phyloP scores from a whole-genome alignment of 805 yeast species.

The Starmerella ratchasimensis region DNA sequence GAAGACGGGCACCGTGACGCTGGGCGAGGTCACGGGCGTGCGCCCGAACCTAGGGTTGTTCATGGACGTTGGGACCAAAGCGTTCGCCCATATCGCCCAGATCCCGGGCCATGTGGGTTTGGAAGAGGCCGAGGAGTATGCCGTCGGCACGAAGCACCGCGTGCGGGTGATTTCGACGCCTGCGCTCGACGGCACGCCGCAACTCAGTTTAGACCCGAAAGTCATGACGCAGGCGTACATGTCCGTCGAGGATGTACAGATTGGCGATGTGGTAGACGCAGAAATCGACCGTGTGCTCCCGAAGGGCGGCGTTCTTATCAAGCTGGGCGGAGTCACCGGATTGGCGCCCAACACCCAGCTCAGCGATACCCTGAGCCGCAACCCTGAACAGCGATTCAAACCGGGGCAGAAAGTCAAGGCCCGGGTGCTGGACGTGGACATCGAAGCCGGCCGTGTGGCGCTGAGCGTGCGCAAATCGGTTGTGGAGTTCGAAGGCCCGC shows the following conservation, averaged over 20 bases:
- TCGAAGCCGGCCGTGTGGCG: slow-evolving; percentile 35
- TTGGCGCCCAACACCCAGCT: slow-evolving; percentile 61
- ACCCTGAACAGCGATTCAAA: slow-evolving; percentile 88
- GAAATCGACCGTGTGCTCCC: slow-evolving; percentile 45
- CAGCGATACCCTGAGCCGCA: slow-evolving; percentile 67
- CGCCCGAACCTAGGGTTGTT: slow-evolving; percentile 29
- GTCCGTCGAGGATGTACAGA: slow-evolving; percentile 55
- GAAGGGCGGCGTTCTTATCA: slow-evolving; percentile 54
- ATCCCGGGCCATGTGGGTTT: slow-evolving; percentile 23
- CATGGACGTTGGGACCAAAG: slow-evolving; percentile 27
- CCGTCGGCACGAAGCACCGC: slow-evolving; percentile 46
- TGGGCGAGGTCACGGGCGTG: slow-evolving; percentile 45
- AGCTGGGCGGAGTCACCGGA: slow-evolving; percentile 50
- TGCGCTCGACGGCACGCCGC: slow-evolving; percentile 48
- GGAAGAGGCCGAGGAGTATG: slow-evolving; percentile 18
- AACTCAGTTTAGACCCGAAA: slow-evolving; percentile 55
- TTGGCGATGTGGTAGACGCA: slow-evolving; percentile 52
- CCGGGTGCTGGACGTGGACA: slow-evolving; percentile 23
- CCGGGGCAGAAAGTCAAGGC: slow-evolving; percentile 70
- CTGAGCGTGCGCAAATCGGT: slow-evolving; percentile 76
- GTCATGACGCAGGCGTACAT: slow-evolving; percentile 53
- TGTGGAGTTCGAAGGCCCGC: slow-evolving; percentile 37
- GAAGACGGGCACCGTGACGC: slow-evolving; percentile 60
- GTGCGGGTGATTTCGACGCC: slow-evolving; percentile 72
- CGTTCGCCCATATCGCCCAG: slow-evolving; percentile 70